Base-by-base conservation (phyloP, 495 filamentous ascomycete species). In the Tuber indicum region DNA sequence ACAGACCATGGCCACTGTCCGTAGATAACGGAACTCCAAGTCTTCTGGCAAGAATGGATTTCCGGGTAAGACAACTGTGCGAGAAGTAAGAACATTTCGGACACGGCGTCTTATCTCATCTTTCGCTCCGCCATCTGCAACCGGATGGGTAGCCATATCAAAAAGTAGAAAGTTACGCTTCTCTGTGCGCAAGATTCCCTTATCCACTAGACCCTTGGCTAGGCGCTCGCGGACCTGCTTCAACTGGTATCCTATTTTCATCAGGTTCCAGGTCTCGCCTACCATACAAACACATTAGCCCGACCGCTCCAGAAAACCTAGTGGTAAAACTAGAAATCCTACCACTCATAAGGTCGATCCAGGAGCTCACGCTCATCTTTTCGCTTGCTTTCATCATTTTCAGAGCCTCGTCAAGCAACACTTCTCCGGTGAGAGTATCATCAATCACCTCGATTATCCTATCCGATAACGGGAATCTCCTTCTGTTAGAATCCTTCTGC, bases 311-410 rank as follows among this genome's bases (percentile, higher is more conserved):
- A 52, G 66, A 32, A 46, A 69, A 42, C 62, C 23, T 44, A 43
- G 73, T 23, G 12, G 39, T 45, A 26, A n/a, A 43, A 39, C 46
- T 47, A 43, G 75, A 74, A n/a, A n/a, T 76, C 89, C 74, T 91
- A 98, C 96, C 96, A 82, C 93, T 97, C 93, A 99, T 93, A 76
- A 99, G 87, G 84, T 99, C 96, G 84, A 99, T 98, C 96, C 96
- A 99, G 52, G 93, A 92, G 86, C 91, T 94, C 73, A 98, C 96
- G 85, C 96, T 99, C 96, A 99, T 98, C 89, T 97, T 97, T 88
- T 99, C 96, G 84, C 94, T 97, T 78, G 91, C 90, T 87, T 99
- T 98, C 95, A 98, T 99, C 94, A 99, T 97, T 88, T 99, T 98
- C 84, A 99, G 88, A 77, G 96, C 92, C 88, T 99, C 96, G 86